Evolutionary conservation across 306 rosid species (phyloP).

Genomic region (Quercus berberidifolia): DNA sequence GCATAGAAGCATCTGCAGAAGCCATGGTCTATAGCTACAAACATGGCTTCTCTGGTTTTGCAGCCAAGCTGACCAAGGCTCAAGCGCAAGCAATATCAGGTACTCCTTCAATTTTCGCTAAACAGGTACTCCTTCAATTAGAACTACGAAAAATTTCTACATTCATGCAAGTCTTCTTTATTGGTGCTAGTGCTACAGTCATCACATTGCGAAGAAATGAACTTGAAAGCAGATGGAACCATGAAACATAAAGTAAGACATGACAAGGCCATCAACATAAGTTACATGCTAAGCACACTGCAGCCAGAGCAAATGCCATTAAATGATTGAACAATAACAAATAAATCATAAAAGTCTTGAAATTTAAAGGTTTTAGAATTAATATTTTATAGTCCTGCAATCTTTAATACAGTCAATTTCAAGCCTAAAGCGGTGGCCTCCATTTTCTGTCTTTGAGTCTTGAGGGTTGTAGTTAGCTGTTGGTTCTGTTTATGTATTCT

Average conservation of each 20-base stretch:
- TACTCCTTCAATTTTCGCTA: not conserved
- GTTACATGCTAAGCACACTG: not conserved
- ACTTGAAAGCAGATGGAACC: not conserved
- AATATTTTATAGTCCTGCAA: not conserved
- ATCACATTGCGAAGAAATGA: not conserved
- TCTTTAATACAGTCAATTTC: not conserved
- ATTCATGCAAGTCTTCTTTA: not conserved
- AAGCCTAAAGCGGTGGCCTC: not conserved
- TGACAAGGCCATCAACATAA: not conserved
- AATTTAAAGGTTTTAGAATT: not conserved
- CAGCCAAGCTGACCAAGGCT: slow-evolving; percentile 33
- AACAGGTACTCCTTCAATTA: slow-evolving; percentile 10
- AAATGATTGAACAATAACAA: not conserved
- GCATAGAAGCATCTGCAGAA: slow-evolving; percentile 27
- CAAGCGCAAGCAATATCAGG: slow-evolving; percentile 34
- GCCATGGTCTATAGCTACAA: slow-evolving; percentile 37
- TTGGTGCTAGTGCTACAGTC: not conserved
- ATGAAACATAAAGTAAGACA: not conserved
- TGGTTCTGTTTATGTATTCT: too few species aligned
- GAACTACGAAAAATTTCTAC: not conserved
- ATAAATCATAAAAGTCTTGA: not conserved
- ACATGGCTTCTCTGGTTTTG: slow-evolving; percentile 39
- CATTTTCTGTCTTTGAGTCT: too few species aligned
- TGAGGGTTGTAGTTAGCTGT: too few species aligned
- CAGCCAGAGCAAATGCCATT: not conserved